Conservation (phyloP, 2,329 filamentous ascomycete species). For the Pyrenophora teres region DNA sequence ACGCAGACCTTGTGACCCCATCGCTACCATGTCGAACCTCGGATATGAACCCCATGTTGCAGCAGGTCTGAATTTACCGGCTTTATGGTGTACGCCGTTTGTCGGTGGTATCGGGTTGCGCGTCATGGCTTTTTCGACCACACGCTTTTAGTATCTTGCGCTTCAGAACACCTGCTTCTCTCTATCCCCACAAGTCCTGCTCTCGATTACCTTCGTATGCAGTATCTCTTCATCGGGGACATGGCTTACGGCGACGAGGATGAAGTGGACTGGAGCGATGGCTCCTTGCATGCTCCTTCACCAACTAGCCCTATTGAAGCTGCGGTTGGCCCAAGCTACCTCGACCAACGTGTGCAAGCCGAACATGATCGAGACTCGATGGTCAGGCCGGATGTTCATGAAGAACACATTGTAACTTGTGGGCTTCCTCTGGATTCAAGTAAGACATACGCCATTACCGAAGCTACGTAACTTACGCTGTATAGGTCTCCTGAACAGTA, state of each 20-base stretch:
- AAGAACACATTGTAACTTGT: conserved; percentile 1
- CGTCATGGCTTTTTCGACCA: not conserved
- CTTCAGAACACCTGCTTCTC: not conserved
- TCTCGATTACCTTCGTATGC: no score
- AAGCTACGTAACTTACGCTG: not conserved
- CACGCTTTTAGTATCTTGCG: not conserved
- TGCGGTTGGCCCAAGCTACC: not conserved
- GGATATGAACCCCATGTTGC: not conserved
- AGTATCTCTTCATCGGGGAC: not conserved
- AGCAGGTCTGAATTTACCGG: not conserved
- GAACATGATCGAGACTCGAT: not conserved
- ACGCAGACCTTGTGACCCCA: conserved; percentile 13
- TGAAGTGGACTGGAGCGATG: conserved; percentile 34
- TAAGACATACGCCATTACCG: not conserved
- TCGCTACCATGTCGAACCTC: conserved; percentile 5
- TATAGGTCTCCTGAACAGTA: not conserved
- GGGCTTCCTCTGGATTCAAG: conserved; percentile 10
- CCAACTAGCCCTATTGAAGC: not conserved
- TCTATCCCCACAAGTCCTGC: not conserved
- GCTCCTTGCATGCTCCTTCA: conserved; percentile 13
- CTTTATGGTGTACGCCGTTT: not conserved
- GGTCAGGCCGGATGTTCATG: not conserved
- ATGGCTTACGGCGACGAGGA: conserved; percentile 28
- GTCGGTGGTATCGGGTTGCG: not conserved
- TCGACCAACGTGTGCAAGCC: not conserved